Conservation (phyloP, 2,329 filamentous ascomycete species). For the Arthrobotrys iridis region DNA sequence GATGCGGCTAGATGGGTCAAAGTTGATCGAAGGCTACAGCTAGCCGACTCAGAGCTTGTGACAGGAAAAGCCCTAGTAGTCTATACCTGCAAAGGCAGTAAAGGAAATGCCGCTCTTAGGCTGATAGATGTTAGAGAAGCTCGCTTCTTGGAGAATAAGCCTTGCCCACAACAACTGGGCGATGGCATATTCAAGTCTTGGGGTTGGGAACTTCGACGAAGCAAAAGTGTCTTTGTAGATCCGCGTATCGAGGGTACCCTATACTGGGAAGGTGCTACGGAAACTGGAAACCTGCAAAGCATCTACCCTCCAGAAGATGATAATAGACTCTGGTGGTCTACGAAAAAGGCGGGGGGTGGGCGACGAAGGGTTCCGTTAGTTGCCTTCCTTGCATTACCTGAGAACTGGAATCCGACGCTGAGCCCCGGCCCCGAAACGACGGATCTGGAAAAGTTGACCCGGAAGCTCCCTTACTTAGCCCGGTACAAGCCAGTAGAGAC, state of each 20-base stretch:
- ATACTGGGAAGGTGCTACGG: not conserved
- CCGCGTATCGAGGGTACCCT: constrained; percentile 19
- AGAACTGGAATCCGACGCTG: not conserved
- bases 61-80: not conserved
- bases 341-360: not conserved
- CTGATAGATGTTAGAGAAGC: not conserved
- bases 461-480: constrained; percentile 20
- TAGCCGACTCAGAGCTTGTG: not conserved
- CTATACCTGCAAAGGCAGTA: constrained; percentile 3
- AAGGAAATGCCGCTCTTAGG: not conserved
- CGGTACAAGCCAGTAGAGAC: constrained; percentile 27
- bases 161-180: constrained; percentile 3
- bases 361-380: constrained; percentile 6
- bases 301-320: constrained; percentile 23
- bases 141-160: not conserved
- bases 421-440: not conserved
- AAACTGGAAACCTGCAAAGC: not conserved
- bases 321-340: constrained; percentile 10
- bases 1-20: constrained; percentile 23
- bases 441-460: constrained; percentile 1
- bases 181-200: constrained; percentile 11
- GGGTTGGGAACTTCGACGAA: constrained; percentile 1
- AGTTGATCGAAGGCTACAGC: not conserved
- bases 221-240: constrained; percentile 13
- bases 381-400: not conserved